phyloP scores from a whole-genome alignment of 1,284 basidiomycete species.

The Irpex sp. region DNA sequence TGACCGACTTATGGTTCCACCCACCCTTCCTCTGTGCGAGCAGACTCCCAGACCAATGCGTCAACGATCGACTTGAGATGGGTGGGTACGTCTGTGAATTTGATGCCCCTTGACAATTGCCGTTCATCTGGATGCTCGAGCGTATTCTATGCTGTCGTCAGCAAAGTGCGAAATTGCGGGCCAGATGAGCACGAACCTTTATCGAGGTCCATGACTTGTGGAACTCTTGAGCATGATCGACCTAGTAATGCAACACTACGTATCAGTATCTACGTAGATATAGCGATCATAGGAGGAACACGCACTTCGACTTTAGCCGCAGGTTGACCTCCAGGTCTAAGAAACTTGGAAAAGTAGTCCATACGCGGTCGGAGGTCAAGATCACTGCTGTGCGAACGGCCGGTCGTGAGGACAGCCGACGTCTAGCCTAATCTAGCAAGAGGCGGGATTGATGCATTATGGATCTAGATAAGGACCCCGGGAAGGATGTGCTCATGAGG shows the following conservation, averaged over 20 bases:
- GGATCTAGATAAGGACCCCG: background rate
- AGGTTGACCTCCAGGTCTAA: slow-evolving; percentile 50
- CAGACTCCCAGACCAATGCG: slow-evolving; percentile 83
- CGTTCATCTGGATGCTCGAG: slow-evolving; percentile 79
- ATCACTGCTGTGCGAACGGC: background rate
- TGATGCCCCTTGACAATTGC: slow-evolving; percentile 78
- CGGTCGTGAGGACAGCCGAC: background rate
- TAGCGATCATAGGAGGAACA: background rate
- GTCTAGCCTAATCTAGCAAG: background rate
- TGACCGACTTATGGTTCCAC: slow-evolving; percentile 26
- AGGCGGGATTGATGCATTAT: background rate
- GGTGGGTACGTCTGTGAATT: slow-evolving; percentile 75
- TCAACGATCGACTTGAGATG: slow-evolving; percentile 85
- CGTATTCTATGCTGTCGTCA: slow-evolving; percentile 49
- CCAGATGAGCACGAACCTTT: slow-evolving; percentile 43
- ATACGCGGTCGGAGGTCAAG: slow-evolving; percentile 32
- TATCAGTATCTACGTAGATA: background rate
- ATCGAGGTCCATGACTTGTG: slow-evolving; percentile 69
- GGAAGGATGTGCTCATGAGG: background rate
- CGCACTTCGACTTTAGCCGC: slow-evolving; percentile 42
- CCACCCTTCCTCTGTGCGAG: slow-evolving; percentile 80
- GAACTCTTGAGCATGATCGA: slow-evolving; percentile 65
- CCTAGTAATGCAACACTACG: slow-evolving; percentile 13
- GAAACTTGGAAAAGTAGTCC: slow-evolving; percentile 85
- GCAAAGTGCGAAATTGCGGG: background rate